Evolutionary conservation across 129 eudicot genomes (phyloP).

Genomic region (Flaveria linearis): DNA sequence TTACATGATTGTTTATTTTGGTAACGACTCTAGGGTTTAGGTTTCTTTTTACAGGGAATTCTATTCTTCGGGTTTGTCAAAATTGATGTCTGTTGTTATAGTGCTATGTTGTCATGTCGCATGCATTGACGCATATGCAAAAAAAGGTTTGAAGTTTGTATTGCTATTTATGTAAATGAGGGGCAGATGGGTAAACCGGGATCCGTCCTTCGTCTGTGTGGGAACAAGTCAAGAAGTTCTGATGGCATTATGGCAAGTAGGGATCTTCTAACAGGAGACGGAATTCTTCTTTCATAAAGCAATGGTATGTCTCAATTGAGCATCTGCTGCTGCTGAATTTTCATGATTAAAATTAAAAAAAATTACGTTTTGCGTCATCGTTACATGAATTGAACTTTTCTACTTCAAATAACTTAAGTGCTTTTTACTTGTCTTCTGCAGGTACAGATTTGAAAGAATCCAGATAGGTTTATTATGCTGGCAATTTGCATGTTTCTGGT

Average conservation of each 20-base stretch:
- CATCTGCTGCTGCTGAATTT: conserved; percentile 1
- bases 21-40: conserved; percentile 29
- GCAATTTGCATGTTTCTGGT: neutral
- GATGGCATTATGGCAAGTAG: neutral
- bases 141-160: conserved; percentile 16
- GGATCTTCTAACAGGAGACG: neutral
- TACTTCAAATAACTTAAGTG: neutral
- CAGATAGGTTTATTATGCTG: conserved; percentile 6
- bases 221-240: neutral
- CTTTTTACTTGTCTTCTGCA: conserved; percentile 16
- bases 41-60: conserved; percentile 19
- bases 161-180: conserved; percentile 13
- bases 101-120: conserved; percentile 1
- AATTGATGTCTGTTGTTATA: neutral
- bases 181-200: neutral
- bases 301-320: neutral
- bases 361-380: neutral
- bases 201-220: no score
- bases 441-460: conserved; percentile 16
- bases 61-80: conserved; percentile 22
- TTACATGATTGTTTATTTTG: conserved; percentile 30
- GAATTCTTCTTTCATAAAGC: neutral
- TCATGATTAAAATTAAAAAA: neutral
- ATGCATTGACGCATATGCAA: conserved; percentile 3
- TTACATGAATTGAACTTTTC: conserved; percentile 3